A percentile compares a stretch with the other conserved stretches of the same genome.
Evolutionary conservation across 495 filamentous ascomycete genomes (phyloP).

Genomic region (Immersiella caudata): DNA sequence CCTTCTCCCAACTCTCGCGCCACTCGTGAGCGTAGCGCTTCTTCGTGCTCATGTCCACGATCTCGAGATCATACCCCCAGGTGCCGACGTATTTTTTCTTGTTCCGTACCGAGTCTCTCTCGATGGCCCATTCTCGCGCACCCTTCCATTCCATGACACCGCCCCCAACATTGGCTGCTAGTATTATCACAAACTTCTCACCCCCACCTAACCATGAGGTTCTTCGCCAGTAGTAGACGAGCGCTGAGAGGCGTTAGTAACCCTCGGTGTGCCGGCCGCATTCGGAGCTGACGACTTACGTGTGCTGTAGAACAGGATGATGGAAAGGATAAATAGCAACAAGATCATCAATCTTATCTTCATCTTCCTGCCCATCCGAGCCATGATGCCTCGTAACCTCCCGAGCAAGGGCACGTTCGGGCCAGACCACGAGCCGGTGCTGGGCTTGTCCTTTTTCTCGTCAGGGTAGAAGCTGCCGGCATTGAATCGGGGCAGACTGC

Average conservation of each 20-base stretch:
- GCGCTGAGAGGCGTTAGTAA: conserved; percentile 34
- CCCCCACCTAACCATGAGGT: conserved; percentile 70
- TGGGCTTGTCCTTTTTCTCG: conserved; percentile 78
- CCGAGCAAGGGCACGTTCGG: conserved; percentile 44
- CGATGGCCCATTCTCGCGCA: conserved; percentile 94
- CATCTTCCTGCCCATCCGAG: conserved; percentile 49
- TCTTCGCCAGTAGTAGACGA: conserved; percentile 54
- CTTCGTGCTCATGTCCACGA: conserved; percentile 97
- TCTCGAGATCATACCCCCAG: conserved; percentile 96
- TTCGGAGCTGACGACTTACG: conserved; percentile 52
- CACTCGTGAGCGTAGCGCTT: conserved; percentile 98
- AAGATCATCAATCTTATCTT: conserved; percentile 63
- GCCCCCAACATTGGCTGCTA: conserved; percentile 91
- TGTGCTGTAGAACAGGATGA: conserved; percentile 68
- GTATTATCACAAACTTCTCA: conserved; percentile 88
- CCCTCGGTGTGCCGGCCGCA: not conserved
- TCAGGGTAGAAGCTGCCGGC: conserved; percentile 44
- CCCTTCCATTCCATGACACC: conserved; percentile 99
- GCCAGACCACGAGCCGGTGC: conserved; percentile 46
- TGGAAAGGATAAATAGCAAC: conserved; percentile 61
- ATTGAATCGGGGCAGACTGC: conserved; percentile 71
- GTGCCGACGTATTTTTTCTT: conserved; percentile 82
- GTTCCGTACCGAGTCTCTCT: conserved; percentile 93
- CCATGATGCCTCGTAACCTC: conserved; percentile 39
- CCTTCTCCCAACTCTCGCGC: conserved; percentile 99